These are phyloP conservation scores for Dryadomyces quercivorus DNA, from an alignment of 2,329 filamentous ascomycete genomes.

Conservation along the genomic window DNA sequence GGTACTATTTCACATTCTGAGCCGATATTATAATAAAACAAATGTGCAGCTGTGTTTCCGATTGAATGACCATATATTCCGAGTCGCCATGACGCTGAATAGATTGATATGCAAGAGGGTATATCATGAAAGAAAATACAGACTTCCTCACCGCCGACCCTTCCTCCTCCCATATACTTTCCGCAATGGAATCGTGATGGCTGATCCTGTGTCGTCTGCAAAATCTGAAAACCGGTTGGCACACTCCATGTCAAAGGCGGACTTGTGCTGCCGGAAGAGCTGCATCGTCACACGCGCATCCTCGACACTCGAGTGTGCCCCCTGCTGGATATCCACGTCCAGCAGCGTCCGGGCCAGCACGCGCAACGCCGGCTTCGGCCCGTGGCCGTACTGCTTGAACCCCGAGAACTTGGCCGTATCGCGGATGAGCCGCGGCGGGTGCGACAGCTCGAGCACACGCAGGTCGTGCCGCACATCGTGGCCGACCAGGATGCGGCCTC, in stretches of 20 bases:
- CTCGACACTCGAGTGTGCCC: constrained; percentile 54
- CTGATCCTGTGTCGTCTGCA: background rate
- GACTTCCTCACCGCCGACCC: background rate
- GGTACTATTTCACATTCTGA: too few relatives aligned
- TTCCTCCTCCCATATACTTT: background rate
- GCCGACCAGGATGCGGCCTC: constrained; percentile 57
- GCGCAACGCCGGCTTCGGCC: constrained; percentile 56
- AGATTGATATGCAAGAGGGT: background rate
- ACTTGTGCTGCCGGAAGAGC: constrained; percentile 72
- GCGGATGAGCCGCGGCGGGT: constrained; percentile 65
- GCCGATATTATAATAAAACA: too few relatives aligned
- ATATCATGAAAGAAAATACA: background rate
- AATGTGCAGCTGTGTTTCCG: too few relatives aligned
- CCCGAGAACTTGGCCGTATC: constrained; percentile 71
- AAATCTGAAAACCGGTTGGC: constrained; percentile 43
- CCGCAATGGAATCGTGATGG: too few relatives aligned
- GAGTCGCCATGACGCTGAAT: background rate
- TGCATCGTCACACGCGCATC: constrained; percentile 88
- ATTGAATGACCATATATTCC: too few relatives aligned
- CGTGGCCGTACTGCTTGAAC: constrained; percentile 58
- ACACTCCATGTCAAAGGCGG: constrained; percentile 73
- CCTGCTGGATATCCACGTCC: constrained; percentile 49
- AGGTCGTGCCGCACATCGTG: constrained; percentile 77
- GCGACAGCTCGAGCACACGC: constrained; percentile 61
- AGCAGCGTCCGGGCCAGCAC: constrained; percentile 45